Evolutionary conservation across 2,329 filamentous ascomycete species (phyloP), one percentile per base, ranked within the genome.

Genomic region (Lecanicillium sp.): DNA sequence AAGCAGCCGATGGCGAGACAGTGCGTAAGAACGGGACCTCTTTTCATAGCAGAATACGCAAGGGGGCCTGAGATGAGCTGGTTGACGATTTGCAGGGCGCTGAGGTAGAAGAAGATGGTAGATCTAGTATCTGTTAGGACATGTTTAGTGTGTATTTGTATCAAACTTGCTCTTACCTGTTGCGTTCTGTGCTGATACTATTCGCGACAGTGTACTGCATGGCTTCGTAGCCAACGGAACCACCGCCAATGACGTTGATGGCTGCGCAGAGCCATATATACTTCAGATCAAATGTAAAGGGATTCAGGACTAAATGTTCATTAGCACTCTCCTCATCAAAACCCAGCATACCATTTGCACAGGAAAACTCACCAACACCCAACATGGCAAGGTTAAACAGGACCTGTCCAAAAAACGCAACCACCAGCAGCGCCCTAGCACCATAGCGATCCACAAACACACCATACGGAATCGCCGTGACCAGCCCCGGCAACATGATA

Each of bases 201-300:
- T 29, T 36, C 6, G 22, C 33, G 22, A 39, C 29, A 17, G 30
- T 20, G 14, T 17, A 36, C 5, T 32, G 32, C 41, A 43, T 43
- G 17, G 41, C 36, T 3, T 5, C 14, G 3, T 29, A 43, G 4
- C 27, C 34, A 4, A 34, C 17, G 14, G 31, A 20, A 13, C 41
- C 41, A 15, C 41, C 41, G 22, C 41, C 41, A 11, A 43, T 39
- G 22, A 42, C 14, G 13, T 36, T 42, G 35, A 42, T 30, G 15
- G 15, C 13, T 11, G 30, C 13, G 12, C 30, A 15, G 11, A 33
- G 14, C 30, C 30, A 33, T 11, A 33, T 11, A 15, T 17, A 17
- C 17, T 14, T 4, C 9, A 18, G 13, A 18, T 33, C 18, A 18
- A 33, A 33, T 5, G 5, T 17, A 33, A 11, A 33, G 12, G 30